Percentiles rank a stretch among this genome's conserved stretches.
phyloP scores from a whole-genome alignment of 2,329 filamentous ascomycete species.

The Verticillium klebahnii region DNA sequence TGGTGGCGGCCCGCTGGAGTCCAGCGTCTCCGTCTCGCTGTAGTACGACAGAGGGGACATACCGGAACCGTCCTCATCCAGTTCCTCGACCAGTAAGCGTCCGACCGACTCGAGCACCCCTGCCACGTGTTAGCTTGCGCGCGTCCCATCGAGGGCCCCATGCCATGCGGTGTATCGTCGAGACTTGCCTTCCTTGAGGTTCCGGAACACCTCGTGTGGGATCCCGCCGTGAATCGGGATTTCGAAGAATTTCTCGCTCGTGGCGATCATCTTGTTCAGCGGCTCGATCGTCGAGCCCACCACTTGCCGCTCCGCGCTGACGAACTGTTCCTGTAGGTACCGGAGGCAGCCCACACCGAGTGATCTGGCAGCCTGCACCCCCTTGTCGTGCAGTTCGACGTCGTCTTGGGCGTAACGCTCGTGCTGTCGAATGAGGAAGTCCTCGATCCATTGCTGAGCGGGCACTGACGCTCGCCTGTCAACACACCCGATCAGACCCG shows the following conservation, averaged over 20 bases:
- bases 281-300: slow-evolving; percentile 34
- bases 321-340: slow-evolving; percentile 42
- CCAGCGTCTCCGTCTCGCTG: slow-evolving; percentile 30
- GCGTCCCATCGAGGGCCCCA: neutral
- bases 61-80: slow-evolving; percentile 57
- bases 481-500: slow-evolving; percentile 42
- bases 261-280: slow-evolving; percentile 37
- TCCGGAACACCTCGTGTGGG: neutral
- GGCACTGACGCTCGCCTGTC: neutral
- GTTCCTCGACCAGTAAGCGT: slow-evolving; percentile 39
- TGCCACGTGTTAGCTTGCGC: neutral
- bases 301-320: slow-evolving; percentile 35
- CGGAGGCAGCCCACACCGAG: slow-evolving; percentile 41
- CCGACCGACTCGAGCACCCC: neutral
- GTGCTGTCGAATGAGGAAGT: neutral
- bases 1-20: slow-evolving; percentile 18
- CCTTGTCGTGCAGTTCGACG: slow-evolving; percentile 21
- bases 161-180: no score
- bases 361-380: slow-evolving; percentile 28
- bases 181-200: neutral
- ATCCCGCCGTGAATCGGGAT: neutral
- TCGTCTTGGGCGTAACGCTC: slow-evolving; percentile 23
- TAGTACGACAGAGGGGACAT: slow-evolving; percentile 29
- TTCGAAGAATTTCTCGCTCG: slow-evolving; percentile 35
- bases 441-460: neutral